Base-by-base conservation (phyloP, 352 stramenopile genomes). In the Pythium volutum region DNA sequence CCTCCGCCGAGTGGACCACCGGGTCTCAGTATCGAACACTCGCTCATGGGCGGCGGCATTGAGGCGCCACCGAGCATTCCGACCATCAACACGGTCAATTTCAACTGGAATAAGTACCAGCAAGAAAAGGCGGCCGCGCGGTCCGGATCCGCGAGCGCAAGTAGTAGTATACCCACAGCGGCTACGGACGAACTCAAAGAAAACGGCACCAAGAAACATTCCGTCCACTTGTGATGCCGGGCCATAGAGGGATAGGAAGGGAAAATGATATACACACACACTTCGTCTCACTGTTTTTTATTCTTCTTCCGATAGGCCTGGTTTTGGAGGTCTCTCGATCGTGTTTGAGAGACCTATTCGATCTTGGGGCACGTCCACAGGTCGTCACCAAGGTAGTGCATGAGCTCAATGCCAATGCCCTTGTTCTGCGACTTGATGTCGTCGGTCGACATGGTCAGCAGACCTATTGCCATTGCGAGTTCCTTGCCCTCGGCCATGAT, bases 401-500 rank as follows among this genome's bases (percentile, higher is more conserved):
- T 81, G 62, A 98, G 89, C 51, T 99, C 95, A 67, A 99, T 98
- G 41, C 89, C 97, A 36, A 98, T 92, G 39, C 97, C 97, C 70
- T 99, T 98, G 80, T 99, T 99, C 70, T 93, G 89, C 70, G 80
- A 76, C 45, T 92, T 84, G 51, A 99, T 98, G 63, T 99, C 96
- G 20, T 85, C 79, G 54, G 94, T 98, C 23, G 91, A 98, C 85
- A 99, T 97, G 36, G 86, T 95, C 55, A 99, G 96, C 50, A 98
- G 77, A 57, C 97, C 97, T 68, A 99, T 95, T 62, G 95, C 97
- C 75, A 99, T 92, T 22, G 96, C 92, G 67, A 97, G 81, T 61
- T 98, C 87, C 75, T 99, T 99, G 51, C 96, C 97, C 70, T 99
- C 97, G 5, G 97, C 97, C 88, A 97, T 98, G 67, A 99, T 98